These are phyloP conservation scores for Xylaria arbuscula DNA, from an alignment of 2,329 filamentous ascomycete species.

Conservation along the genomic window DNA sequence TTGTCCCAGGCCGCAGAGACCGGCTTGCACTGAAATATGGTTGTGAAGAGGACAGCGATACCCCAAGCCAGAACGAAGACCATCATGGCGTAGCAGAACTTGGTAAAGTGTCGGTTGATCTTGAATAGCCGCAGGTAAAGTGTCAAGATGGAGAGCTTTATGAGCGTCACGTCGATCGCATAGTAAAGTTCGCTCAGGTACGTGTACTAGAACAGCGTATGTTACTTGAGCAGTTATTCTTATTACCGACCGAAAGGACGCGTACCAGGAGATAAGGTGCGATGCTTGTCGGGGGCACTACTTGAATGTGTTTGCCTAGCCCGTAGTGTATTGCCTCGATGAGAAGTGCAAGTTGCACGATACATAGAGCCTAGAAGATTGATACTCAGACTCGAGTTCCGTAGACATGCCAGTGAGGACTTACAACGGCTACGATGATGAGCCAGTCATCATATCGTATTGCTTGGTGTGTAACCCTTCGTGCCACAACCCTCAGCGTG, in stretches of 20 bases:
- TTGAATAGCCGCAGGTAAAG: slow-evolving; percentile 21
- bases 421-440: slow-evolving; percentile 20
- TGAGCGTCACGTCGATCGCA: slow-evolving; percentile 15
- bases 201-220: slow-evolving; percentile 8
- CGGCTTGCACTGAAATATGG: slow-evolving; percentile 16
- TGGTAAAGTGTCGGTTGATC: slow-evolving; percentile 6
- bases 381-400: neutral
- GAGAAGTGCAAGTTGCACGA: slow-evolving; percentile 20
- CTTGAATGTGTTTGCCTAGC: slow-evolving; percentile 17
- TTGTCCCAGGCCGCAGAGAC: slow-evolving; percentile 16
- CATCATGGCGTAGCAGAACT: slow-evolving; percentile 14
- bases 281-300: slow-evolving; percentile 10
- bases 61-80: slow-evolving; percentile 19
- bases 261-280: slow-evolving; percentile 16
- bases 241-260: neutral
- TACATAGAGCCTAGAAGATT: slow-evolving; percentile 8
- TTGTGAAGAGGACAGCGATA: slow-evolving; percentile 13
- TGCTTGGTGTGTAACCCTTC: slow-evolving; percentile 11
- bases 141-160: slow-evolving; percentile 19
- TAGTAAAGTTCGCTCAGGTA: slow-evolving; percentile 21
- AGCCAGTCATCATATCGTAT: slow-evolving; percentile 4
- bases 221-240: neutral
- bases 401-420: neutral
- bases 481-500: slow-evolving; percentile 13
- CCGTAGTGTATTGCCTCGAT: slow-evolving; percentile 22